Percentiles rank a stretch among this genome's conserved stretches.
Conservation (phyloP, 192 early-diverging fungal species). For the Rhizophlyctis rosea region DNA sequence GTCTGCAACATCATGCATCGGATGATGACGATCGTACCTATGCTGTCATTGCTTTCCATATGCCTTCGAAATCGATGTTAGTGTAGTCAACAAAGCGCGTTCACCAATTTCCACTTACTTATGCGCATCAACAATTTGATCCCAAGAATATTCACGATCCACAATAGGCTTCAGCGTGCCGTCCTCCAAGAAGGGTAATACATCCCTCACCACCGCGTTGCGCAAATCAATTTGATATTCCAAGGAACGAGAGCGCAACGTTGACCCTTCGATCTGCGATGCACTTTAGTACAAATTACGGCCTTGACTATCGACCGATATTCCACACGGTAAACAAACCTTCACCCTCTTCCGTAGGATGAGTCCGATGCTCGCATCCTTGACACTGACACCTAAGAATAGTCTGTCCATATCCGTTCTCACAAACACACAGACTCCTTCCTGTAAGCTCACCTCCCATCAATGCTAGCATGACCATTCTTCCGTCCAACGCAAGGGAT, state of each 20-base stretch:
- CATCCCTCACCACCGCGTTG: constrained; percentile 47
- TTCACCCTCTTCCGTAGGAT: constrained; percentile 63
- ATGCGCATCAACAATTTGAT: constrained; percentile 64
- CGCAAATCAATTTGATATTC: constrained; percentile 61
- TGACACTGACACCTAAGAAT: constrained; percentile 34
- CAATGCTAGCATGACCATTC: constrained; percentile 82
- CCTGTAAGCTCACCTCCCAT: constrained; percentile 50
- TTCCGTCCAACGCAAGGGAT: constrained; percentile 75
- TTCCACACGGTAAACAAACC: constrained; percentile 17
- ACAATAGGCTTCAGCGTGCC: constrained; percentile 47
- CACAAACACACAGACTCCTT: too few species aligned
- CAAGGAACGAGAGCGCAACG: constrained; percentile 61
- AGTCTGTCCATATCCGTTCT: neutral
- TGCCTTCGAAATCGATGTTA: too few species aligned
- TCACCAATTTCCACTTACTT: too few species aligned
- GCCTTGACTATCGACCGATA: neutral
- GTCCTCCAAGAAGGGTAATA: constrained; percentile 49
- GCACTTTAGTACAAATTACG: too few species aligned
- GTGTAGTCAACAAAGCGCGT: too few species aligned
- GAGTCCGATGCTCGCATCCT: constrained; percentile 43
- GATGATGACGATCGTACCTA: constrained; percentile 45
- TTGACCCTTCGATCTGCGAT: constrained; percentile 61
- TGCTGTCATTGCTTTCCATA: constrained; percentile 60
- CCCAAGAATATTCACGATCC: constrained; percentile 64
- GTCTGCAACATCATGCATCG: too few species aligned